These are phyloP conservation scores for Metarhizium brunneum DNA, from an alignment of 2,329 filamentous ascomycete species.

Conservation along the genomic window DNA sequence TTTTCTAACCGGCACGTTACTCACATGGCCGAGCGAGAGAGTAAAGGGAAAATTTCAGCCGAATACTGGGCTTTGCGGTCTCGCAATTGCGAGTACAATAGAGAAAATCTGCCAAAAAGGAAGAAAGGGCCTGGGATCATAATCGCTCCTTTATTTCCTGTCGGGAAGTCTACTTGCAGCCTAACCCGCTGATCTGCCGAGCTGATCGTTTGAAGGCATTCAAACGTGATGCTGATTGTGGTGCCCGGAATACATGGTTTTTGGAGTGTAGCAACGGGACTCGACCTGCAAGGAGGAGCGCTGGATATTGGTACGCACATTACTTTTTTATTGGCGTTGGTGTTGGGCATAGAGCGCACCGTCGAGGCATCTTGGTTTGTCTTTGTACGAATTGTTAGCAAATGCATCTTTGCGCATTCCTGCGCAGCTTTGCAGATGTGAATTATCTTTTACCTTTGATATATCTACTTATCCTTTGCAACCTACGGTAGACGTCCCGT, in stretches of 20 bases:
- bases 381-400: background rate
- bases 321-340: background rate
- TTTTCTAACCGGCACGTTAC: conserved; percentile 33
- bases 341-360: background rate
- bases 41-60: background rate
- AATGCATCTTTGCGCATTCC: background rate
- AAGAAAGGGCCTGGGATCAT: background rate
- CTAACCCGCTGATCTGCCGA: background rate
- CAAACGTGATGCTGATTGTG: background rate
- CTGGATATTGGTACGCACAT: background rate
- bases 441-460: background rate
- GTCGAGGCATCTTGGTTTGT: background rate
- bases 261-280: background rate
- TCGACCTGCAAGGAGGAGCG: background rate
- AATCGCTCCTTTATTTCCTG: background rate
- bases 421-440: background rate
- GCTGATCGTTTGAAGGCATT: background rate
- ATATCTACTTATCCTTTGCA: background rate
- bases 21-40: background rate
- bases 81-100: background rate
- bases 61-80: background rate
- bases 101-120: background rate
- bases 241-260: background rate
- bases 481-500: background rate
- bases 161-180: background rate